Base-by-base conservation (phyloP, 768 basidiomycete genomes). In the Pleurotus giganteus region DNA sequence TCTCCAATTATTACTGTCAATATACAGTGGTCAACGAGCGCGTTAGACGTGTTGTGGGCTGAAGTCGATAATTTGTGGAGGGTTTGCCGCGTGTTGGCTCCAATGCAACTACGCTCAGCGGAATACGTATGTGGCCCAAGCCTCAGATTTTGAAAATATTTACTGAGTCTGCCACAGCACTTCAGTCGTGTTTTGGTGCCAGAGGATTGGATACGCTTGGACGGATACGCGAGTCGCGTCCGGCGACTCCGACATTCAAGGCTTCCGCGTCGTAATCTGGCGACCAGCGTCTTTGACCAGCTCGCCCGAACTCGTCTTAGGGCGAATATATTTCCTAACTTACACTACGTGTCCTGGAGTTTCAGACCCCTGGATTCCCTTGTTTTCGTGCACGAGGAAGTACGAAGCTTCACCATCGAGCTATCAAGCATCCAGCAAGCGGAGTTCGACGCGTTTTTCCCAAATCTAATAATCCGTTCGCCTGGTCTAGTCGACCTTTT, bases 321-420 rank as follows among this genome's bases (percentile, higher is more conserved):
- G n/a, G 8, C 19, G 9, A 17, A 43, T 13, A 2, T 43, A 43
- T 23, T 43, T 17, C 41, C 41, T 9, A 43, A 43, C 41, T 17
- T 43, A 8, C 41, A 2, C 19, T 21, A 15, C n/a, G 8, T 43
- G 15, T 3, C 13, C 21, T 24, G 17, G 41, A 17, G 21, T 15
- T 71, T 64, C 0, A 53, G 64, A 1, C 60, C 72, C 2, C 19
- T 58, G 15, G 60, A 69, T 7, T 69, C 66, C 32, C 73, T 81
- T 21, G 61, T 85, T 49, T 86, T 87, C 66, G 82, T 86, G 76
- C 82, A 84, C 61, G 64, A 68, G 29, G 73, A 73, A 42, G 67
- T 88, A 55, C 79, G 70, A 57, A 58, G 46, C 9, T 70, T 77
- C 45, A 57, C 59, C 24, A 47, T 74, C 11, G 56, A 47, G 54